Percentiles rank a stretch among this genome's conserved stretches.
phyloP scores from a whole-genome alignment of 2,329 filamentous ascomycete species.

The Diplodia sapinea region DNA sequence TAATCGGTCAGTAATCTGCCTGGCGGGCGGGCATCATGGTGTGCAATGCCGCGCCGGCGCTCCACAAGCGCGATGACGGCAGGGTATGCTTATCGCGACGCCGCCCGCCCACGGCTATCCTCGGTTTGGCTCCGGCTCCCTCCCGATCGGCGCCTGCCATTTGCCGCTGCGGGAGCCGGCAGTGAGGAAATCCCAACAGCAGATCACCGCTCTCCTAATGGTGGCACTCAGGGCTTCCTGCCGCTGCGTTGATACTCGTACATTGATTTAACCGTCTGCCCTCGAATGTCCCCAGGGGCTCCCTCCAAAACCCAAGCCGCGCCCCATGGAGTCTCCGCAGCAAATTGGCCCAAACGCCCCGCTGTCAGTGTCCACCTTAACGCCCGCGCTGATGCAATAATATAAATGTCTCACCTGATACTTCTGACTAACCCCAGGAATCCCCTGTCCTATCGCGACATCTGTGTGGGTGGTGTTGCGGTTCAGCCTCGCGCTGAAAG shows the following conservation, averaged over 20 bases:
- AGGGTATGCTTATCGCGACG: slow-evolving; percentile 25
- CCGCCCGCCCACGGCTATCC: not conserved
- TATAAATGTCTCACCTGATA: slow-evolving; percentile 26
- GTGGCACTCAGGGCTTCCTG: not conserved
- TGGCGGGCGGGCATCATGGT: slow-evolving; percentile 25
- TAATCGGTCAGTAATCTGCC: slow-evolving; percentile 8
- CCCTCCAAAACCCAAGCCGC: slow-evolving; percentile 16
- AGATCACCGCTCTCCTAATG: slow-evolving; percentile 1
- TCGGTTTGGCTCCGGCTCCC: not conserved
- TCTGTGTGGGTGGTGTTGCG: slow-evolving; percentile 14
- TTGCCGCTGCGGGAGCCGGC: not conserved
- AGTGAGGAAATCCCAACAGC: slow-evolving; percentile 5
- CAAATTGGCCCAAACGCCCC: slow-evolving; percentile 29
- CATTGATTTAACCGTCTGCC: slow-evolving; percentile 25
- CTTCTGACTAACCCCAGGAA: slow-evolving; percentile 11
- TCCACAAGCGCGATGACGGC: slow-evolving; percentile 15
- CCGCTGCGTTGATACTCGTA: slow-evolving; percentile 18
- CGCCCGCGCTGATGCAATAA: slow-evolving; percentile 31
- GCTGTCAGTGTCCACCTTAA: slow-evolving; percentile 25
- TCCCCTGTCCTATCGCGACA: slow-evolving; percentile 23
- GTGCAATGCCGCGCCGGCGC: slow-evolving; percentile 17
- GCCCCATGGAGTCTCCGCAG: slow-evolving; percentile 27
- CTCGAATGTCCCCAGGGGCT: slow-evolving; percentile 6
- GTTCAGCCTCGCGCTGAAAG: not conserved
- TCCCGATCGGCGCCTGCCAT: not conserved